Percentiles rank a stretch among this genome's conserved stretches.
These are phyloP conservation scores for Phytophthora citrophthora DNA, from an alignment of 352 stramenopile species.

Conservation along the genomic window DNA sequence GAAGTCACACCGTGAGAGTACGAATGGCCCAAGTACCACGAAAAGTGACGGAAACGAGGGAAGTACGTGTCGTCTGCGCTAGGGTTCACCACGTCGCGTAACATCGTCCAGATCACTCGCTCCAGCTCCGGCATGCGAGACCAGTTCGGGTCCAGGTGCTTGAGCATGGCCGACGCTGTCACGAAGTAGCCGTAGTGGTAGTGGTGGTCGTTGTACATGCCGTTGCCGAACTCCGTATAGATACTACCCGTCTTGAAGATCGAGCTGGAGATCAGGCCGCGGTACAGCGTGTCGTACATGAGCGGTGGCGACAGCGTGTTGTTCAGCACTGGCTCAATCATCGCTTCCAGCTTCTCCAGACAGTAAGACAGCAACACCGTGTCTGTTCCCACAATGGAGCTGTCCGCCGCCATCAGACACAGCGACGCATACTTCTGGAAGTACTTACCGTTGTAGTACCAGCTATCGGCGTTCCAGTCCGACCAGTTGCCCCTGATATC, in stretches of 20 bases:
- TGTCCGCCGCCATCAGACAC: conserved; percentile 71
- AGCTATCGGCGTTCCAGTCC: conserved; percentile 47
- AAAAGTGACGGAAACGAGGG: conserved; percentile 76
- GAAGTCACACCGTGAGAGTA: conserved; percentile 72
- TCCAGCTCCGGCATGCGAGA: conserved; percentile 60
- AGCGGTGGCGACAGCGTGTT: conserved; percentile 59
- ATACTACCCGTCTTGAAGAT: conserved; percentile 55
- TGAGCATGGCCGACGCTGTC: conserved; percentile 63
- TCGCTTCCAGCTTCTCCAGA: conserved; percentile 58
- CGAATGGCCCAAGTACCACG: conserved; percentile 80
- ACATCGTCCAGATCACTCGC: conserved; percentile 62
- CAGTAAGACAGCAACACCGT: conserved; percentile 53
- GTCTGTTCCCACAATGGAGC: conserved; percentile 50
- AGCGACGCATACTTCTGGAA: conserved; percentile 85
- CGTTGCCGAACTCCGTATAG: conserved; percentile 78
- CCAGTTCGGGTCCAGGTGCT: conserved; percentile 70
- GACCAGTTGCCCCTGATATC: conserved; percentile 68
- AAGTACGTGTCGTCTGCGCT: conserved; percentile 59
- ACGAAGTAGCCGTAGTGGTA: conserved; percentile 87
- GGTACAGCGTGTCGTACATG: conserved; percentile 74
- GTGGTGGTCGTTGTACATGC: conserved; percentile 86
- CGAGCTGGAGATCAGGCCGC: conserved; percentile 53
- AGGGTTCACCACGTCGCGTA: conserved; percentile 78
- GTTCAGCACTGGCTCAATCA: conserved; percentile 65
- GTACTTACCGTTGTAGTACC: conserved; percentile 83